A percentile compares a stretch with the other conserved stretches of the same genome.
Conservation (phyloP, 495 filamentous ascomycete genomes). For the Bacidia rubella region DNA sequence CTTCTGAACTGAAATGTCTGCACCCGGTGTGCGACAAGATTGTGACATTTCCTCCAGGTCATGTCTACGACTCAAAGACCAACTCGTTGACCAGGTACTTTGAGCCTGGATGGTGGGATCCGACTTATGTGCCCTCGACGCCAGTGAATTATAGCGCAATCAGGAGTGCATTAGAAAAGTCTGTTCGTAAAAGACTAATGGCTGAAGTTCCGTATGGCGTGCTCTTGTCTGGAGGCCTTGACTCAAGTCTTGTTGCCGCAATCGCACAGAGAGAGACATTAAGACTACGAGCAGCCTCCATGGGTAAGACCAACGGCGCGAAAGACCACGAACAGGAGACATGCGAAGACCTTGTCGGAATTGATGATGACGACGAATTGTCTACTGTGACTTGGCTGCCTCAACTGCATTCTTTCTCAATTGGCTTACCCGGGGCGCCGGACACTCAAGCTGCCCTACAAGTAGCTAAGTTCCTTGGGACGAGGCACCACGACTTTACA, state of each 20-base stretch:
- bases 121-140: constrained; percentile 55
- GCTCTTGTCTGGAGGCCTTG: constrained; percentile 83
- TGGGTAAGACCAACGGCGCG: constrained; percentile 21
- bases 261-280: constrained; percentile 89
- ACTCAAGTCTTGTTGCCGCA: constrained; percentile 86
- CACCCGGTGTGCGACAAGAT: constrained; percentile 93
- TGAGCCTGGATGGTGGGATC: constrained; percentile 87
- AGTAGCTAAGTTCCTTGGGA: constrained; percentile 90
- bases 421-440: constrained; percentile 80
- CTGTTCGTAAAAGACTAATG: constrained; percentile 94
- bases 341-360: constrained; percentile 71
- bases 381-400: constrained; percentile 85
- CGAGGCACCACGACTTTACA: constrained; percentile 93
- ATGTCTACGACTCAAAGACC: constrained; percentile 87
- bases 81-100: constrained; percentile 72
- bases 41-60: constrained; percentile 83
- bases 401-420: constrained; percentile 95
- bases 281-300: constrained; percentile 49
- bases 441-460: constrained; percentile 79
- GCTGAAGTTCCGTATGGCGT: constrained; percentile 98
- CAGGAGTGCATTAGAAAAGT: constrained; percentile 41
- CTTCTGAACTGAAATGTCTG: constrained; percentile 89
- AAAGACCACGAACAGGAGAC: constrained; percentile 35
- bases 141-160: constrained; percentile 72
- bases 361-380: constrained; percentile 79